These are phyloP conservation scores for Setaria viridis DNA, from an alignment of 202 grass and related monocot genomes.

Conservation along the genomic window DNA sequence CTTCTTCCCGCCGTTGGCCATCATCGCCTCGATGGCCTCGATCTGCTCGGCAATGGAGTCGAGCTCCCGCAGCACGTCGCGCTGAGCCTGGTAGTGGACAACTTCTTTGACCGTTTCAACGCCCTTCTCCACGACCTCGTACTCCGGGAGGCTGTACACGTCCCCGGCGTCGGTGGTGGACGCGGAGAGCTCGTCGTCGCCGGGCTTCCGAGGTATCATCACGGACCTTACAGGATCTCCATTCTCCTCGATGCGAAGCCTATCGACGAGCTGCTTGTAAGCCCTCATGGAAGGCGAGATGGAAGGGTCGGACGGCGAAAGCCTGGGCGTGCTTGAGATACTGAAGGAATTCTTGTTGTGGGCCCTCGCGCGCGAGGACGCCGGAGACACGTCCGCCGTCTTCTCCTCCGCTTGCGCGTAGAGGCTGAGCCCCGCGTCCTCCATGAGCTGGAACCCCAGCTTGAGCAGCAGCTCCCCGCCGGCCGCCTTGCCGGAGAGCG, in stretches of 20 bases:
- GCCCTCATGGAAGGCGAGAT: constrained; percentile 62
- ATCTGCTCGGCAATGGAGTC: constrained; percentile 82
- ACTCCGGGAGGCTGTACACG: constrained; percentile 61
- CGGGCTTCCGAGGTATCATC: constrained; percentile 33
- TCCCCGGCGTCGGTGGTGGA: constrained; percentile 20
- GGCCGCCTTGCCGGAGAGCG: constrained; percentile 63
- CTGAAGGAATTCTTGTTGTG: constrained; percentile 79
- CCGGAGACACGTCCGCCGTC: not conserved
- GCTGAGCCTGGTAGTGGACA: constrained; percentile 64
- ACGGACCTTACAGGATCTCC: constrained; percentile 2
- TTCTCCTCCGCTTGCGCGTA: constrained; percentile 48
- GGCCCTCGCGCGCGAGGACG: constrained; percentile 40
- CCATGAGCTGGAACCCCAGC: constrained; percentile 90
- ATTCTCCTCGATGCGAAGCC: constrained; percentile 44
- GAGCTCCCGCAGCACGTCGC: constrained; percentile 67
- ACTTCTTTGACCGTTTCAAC: constrained; percentile 82
- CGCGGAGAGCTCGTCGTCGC: constrained; percentile 24
- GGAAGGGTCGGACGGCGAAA: constrained; percentile 49
- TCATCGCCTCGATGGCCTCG: constrained; percentile 68
- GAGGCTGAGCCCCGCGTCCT: constrained; percentile 54
- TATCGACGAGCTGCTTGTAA: constrained; percentile 52
- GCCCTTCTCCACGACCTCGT: constrained; percentile 84
- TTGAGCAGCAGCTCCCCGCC: constrained; percentile 69
- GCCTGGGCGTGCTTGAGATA: constrained; percentile 36
- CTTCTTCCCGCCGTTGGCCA: constrained; percentile 42